A percentile compares a stretch with the other conserved stretches of the same genome.
These are phyloP conservation scores for Aureobasidium lini DNA, from an alignment of 2,329 filamentous ascomycete species.

Conservation along the genomic window DNA sequence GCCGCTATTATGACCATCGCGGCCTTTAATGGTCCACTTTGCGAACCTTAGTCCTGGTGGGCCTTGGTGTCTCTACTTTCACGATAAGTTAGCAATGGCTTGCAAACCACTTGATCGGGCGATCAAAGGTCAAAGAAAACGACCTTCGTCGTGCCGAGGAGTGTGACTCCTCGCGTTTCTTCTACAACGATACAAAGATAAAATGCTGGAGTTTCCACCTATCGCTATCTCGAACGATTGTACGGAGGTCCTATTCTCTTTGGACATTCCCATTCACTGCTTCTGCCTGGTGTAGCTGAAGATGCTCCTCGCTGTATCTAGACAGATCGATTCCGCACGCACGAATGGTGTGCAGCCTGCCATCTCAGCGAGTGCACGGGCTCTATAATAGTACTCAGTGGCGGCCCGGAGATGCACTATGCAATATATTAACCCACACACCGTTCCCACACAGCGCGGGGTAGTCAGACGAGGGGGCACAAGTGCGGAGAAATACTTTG, in stretches of 20 bases:
- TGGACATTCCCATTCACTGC: neutral
- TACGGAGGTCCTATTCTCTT: neutral
- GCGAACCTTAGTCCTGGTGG: neutral
- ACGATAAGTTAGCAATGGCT: neutral
- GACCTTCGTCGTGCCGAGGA: neutral
- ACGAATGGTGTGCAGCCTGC: neutral
- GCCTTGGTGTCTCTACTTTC: neutral
- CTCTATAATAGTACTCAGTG: neutral
- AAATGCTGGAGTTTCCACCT: neutral
- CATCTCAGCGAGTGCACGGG: neutral
- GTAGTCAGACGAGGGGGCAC: neutral
- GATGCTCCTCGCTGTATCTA: neutral
- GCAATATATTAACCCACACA: slow-evolving; percentile 11
- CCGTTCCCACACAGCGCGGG: neutral
- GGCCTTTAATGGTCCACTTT: neutral
- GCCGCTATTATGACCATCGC: neutral
- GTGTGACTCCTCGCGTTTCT: no score
- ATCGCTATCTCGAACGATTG: neutral
- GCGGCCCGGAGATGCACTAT: neutral
- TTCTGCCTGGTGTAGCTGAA: neutral
- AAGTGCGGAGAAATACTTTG: slow-evolving; percentile 1
- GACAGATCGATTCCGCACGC: neutral
- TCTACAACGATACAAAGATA: neutral
- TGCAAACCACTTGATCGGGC: neutral
- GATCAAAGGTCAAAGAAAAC: neutral